Percentiles rank a stretch among this genome's conserved stretches.
phyloP scores from a whole-genome alignment of 495 filamentous ascomycete genomes.

The Viridothelium virens region DNA sequence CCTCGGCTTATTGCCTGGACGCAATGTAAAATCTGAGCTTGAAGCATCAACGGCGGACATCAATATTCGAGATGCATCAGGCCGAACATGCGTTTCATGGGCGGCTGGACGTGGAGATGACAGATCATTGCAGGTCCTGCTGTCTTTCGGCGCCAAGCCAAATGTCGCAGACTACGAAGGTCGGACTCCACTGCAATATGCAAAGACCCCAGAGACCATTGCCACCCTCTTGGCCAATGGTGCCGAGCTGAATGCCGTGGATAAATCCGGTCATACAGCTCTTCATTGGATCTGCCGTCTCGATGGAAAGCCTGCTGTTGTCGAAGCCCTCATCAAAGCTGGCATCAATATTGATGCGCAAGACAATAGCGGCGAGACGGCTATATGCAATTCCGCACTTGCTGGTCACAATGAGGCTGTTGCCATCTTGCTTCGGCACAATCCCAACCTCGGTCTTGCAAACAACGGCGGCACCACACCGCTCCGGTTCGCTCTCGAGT shows the following conservation, averaged over 20 bases:
- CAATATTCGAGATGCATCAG: neutral
- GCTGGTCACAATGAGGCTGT: neutral
- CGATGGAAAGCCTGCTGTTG: conserved; percentile 2
- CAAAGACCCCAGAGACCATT: conserved; percentile 1
- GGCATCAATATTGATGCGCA: conserved; percentile 3
- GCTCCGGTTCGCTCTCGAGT: conserved; percentile 1
- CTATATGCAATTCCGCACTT: neutral
- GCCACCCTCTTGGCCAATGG: conserved; percentile 6
- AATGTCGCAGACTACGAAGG: neutral
- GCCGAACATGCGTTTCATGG: conserved; percentile 8
- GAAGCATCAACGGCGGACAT: conserved; percentile 10
- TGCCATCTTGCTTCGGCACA: neutral
- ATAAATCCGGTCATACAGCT: conserved; percentile 7
- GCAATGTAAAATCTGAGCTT: neutral
- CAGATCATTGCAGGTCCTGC: neutral
- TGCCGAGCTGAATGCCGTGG: conserved; percentile 6
- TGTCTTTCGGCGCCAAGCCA: conserved; percentile 2
- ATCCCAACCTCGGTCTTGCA: conserved; percentile 3
- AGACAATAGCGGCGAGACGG: conserved; percentile 10
- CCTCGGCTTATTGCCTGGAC: neutral
- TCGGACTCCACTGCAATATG: conserved; percentile 6
- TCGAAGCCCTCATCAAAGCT: conserved; percentile 1
- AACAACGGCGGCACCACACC: neutral
- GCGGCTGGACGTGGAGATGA: conserved; percentile 2
- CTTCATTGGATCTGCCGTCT: conserved; percentile 9